Evolutionary conservation across 1,139 yeast species (phyloP).

Genomic region (Diutina pseudorugosa): DNA sequence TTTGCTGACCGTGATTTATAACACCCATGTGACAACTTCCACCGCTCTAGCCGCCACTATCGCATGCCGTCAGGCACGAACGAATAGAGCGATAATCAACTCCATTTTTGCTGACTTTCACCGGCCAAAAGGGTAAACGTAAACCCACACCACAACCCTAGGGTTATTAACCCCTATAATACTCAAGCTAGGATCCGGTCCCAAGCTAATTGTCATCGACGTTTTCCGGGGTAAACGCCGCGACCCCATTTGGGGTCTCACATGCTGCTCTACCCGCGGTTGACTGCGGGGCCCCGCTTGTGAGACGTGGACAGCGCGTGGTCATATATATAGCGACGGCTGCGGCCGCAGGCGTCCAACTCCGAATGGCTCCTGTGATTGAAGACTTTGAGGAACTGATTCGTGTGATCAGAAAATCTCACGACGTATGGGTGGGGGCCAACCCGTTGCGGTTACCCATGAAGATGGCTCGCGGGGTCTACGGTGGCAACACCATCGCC

Average conservation of each 20-base stretch:
- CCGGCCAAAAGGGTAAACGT: too few relatives aligned
- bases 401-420: slow-evolving; percentile 20
- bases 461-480: slow-evolving; percentile 55
- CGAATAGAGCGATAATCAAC: neutral
- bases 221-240: too few relatives aligned
- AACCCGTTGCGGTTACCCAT: slow-evolving; percentile 27
- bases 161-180: too few relatives aligned
- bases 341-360: neutral
- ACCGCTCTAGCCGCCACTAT: neutral
- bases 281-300: neutral
- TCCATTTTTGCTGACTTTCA: too few relatives aligned
- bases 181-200: too few relatives aligned
- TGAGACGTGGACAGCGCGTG: neutral
- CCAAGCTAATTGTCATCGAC: too few relatives aligned
- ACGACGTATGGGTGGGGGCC: slow-evolving; percentile 21
- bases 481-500: slow-evolving; percentile 71
- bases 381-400: slow-evolving; percentile 29
- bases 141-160: too few relatives aligned
- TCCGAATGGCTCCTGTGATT: neutral
- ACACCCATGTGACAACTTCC: neutral
- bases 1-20: neutral
- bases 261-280: neutral
- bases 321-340: neutral
- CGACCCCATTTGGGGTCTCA: neutral
- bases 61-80: neutral